Percentiles rank a stretch among this genome's conserved stretches.
phyloP scores from a whole-genome alignment of 2,329 filamentous ascomycete species.

The Lasiodiplodia citricola region DNA sequence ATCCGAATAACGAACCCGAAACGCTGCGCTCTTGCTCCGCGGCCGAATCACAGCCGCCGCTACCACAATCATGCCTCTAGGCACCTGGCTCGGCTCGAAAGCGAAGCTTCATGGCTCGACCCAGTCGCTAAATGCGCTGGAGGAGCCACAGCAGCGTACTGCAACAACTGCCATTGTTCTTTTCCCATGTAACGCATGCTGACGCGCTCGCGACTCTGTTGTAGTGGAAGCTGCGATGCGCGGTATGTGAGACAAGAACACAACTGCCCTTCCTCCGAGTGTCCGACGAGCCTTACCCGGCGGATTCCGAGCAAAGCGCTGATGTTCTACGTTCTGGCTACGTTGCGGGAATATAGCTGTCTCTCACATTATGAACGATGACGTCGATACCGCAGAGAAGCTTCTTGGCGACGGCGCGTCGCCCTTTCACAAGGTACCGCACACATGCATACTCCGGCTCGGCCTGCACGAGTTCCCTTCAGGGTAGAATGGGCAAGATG shows the following conservation, averaged over 20 bases:
- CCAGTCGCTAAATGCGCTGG: conserved; percentile 61
- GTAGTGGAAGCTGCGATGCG: conserved; percentile 55
- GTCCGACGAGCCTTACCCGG: background rate
- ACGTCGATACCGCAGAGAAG: conserved; percentile 82
- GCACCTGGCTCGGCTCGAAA: conserved; percentile 44
- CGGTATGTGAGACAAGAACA: conserved; percentile 37
- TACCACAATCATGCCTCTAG: conserved; percentile 17
- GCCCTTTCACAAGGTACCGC: conserved; percentile 76
- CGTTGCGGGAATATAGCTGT: conserved; percentile 55
- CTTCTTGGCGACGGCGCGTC: conserved; percentile 75
- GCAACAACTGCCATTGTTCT: background rate
- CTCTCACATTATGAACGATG: conserved; percentile 82
- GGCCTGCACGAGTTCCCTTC: background rate
- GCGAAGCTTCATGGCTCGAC: conserved; percentile 49
- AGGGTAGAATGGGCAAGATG: background rate
- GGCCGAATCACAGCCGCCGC: background rate
- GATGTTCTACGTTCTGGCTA: background rate
- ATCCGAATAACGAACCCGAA: background rate
- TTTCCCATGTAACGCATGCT: conserved; percentile 28
- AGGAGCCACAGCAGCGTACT: conserved; percentile 63
- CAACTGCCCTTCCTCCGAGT: background rate
- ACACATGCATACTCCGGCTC: background rate
- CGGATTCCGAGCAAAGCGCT: background rate
- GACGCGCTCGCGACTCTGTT: conserved; percentile 26
- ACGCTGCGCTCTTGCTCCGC: background rate